Evolutionary conservation across 805 yeast species (phyloP), one percentile per base, ranked within the genome.

Genomic region (Candida sithepensis): DNA sequence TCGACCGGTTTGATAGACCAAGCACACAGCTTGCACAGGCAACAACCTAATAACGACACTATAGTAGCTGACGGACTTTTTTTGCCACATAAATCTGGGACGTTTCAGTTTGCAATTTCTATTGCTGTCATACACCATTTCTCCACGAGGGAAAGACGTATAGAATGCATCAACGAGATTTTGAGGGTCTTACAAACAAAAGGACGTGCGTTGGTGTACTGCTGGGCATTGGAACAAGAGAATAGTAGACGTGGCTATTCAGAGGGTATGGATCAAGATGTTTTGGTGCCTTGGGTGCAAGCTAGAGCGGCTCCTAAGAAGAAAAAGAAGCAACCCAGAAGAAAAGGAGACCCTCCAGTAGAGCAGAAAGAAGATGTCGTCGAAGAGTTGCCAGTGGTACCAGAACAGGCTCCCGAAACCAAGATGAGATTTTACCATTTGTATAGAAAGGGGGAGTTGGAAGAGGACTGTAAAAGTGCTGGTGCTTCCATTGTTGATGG

Each of bases 71-170:
- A 94, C 68, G 97, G 95, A 2, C 69, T 94, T 46, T 55, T 60
- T 2, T 61, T 83, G 41, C 89, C 91, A 2, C 85, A 80, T 59
- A 72, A 71, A 2, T 63, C 69, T 8, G 50, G 59, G 6, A 59
- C 67, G 12, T 78, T 79, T 58, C 73, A 92, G 59, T 94, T 94
- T 72, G 98, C 96, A 1, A 86, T 94, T 23, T 85, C 95, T 9
- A 91, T 94, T 41, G 98, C 98, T 0, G 99, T 94, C 21, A 83
- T 94, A 16, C 99, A 94, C 61, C 99, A 94, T 64, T 90, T 94
- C 69, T 79, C 96, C n/a, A 88, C 95, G 0, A 78, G 77, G 18
- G 85, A 82, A 51, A 75, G 99, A 60, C 74, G 99, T 44, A 64
- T 87, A 1, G 78, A 77, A 8, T 97, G 97, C 1, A 82, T 94